Evolutionary conservation across 2,329 filamentous ascomycete species (phyloP), one percentile per base, ranked within the genome.

Genomic region (Pyrenophora seminiperda): DNA sequence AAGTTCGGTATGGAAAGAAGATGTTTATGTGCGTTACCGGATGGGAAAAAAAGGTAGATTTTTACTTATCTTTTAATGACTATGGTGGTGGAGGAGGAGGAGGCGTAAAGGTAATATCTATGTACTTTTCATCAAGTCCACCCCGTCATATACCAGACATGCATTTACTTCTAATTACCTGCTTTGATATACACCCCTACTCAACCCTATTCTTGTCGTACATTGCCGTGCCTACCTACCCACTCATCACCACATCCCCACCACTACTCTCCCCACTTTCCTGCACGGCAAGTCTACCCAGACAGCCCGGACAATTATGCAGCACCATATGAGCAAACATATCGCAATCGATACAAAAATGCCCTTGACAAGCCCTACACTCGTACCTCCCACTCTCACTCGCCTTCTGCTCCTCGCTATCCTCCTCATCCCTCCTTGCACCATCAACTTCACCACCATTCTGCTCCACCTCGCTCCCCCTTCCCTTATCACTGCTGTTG

Each of bases 301-400:
- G 87, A 72, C 94, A 99, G 0, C 93, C 93, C 0, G 94, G 92
- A 67, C 94, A 99, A 73, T 97, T 97, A 71, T 99, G 93, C 42
- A 96, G 83, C 10, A 95, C 85, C 75, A 97, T 91, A 71, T 99
- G 94, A 18, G 90, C 89, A 75, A 94, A 97, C 18, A 97, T 85
- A 72, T 99, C 94, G 72, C 94, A 99, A 72, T 99, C 94, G 59
- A 99, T 95, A 78, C 94, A 99, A 71, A 97, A 99, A 75, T 97
- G 93, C 52, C 89, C 86, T 3, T 82, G 76, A 73, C 94, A 99
- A n/a, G 87, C 86, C 61, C 88, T 83, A 71, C 94, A 99, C 51
- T 89, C 90, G 70, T 99, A 99, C 42, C 94, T 79, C 39, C 88
- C 86, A 67, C 89, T 94, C 76, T 95, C 90, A 70, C 89, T 93